Percentiles rank a stretch among this genome's conserved stretches.
Conservation (phyloP, 2,329 filamentous ascomycete genomes). For the Rhynchosporium graminicola region DNA sequence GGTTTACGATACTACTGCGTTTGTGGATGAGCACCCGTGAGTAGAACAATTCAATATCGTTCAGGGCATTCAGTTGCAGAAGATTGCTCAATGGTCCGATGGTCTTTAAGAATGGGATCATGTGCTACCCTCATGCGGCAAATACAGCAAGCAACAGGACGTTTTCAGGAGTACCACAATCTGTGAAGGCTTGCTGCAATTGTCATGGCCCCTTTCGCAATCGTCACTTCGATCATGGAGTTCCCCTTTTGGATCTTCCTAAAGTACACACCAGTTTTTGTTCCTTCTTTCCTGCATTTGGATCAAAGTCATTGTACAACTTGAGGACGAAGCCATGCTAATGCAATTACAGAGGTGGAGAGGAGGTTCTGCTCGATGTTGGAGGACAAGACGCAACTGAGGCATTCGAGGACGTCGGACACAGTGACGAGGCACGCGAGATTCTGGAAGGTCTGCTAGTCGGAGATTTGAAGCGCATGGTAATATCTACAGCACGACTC, state of each 20-base stretch:
- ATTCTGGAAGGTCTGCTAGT: constrained; percentile 78
- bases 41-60: constrained; percentile 40
- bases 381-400: constrained; percentile 95
- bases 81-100: not conserved
- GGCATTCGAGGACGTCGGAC: constrained; percentile 98
- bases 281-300: not conserved
- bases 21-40: constrained; percentile 95
- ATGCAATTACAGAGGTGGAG: constrained; percentile 72
- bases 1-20: constrained; percentile 86
- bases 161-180: not conserved
- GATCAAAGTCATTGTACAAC: not conserved
- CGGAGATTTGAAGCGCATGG: constrained; percentile 77
- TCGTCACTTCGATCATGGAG: not conserved
- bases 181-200: not conserved
- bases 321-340: constrained; percentile 17
- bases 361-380: constrained; percentile 96
- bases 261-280: constrained; percentile 23
- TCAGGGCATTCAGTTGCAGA: not conserved
- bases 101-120: not conserved
- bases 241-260: not conserved
- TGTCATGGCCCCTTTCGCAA: not conserved
- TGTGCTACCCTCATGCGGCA: not conserved
- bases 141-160: not conserved
- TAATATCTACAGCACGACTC: constrained; percentile 47
- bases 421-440: constrained; percentile 97